Conservation (phyloP, 2,329 filamentous ascomycete genomes). For the Colletotrichum neosansevieriae region DNA sequence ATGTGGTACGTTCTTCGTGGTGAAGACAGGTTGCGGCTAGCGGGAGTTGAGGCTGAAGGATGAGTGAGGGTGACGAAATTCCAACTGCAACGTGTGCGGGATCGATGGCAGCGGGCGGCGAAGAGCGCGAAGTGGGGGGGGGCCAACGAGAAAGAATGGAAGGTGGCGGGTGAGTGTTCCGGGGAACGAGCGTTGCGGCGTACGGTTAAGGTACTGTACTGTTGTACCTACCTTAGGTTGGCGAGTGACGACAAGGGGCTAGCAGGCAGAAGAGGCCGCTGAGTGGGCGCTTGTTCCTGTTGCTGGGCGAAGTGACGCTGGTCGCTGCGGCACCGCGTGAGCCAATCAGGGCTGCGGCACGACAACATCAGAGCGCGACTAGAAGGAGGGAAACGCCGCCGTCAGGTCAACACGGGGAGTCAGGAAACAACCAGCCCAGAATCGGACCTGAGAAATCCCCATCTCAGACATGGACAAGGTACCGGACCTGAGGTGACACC, state of each 20-base stretch:
- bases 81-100: constrained; percentile 11
- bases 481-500: constrained; percentile 25
- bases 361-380: constrained; percentile 29
- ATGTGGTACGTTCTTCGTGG: not conserved
- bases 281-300: constrained; percentile 37
- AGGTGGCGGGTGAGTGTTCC: constrained; percentile 27
- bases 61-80: constrained; percentile 22
- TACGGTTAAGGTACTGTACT: no score
- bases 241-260: constrained; percentile 21
- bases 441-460: not conserved
- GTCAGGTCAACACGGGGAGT: constrained; percentile 23
- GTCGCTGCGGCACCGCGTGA: constrained; percentile 25
- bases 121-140: no score
- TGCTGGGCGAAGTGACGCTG: constrained; percentile 34
- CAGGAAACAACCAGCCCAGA: constrained; percentile 13
- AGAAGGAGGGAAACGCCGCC: constrained; percentile 6
- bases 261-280: constrained; percentile 22
- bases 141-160: not conserved
- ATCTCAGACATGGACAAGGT: constrained; percentile 1
- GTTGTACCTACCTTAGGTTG: not conserved
- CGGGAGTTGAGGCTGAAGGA: constrained; percentile 29
- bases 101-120: not conserved
- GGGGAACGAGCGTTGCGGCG: not conserved
- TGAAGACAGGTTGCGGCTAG: constrained; percentile 30
- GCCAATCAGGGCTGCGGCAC: constrained; percentile 34